Evolutionary conservation across 192 early-diverging fungal species (phyloP).

Genomic region (Coemansia sp.): DNA sequence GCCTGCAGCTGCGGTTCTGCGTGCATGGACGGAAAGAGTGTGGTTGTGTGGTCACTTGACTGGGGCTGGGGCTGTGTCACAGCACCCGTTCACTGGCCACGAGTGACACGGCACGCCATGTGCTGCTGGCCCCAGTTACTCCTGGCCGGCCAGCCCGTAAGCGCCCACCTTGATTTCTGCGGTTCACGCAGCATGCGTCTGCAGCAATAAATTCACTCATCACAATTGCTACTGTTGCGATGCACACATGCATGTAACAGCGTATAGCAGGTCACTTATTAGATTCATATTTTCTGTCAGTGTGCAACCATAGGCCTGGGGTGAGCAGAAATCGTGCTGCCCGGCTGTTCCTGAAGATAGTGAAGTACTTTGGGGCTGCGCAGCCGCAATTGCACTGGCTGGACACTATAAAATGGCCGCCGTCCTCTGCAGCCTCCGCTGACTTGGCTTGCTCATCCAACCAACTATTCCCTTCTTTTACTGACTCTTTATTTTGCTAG

Average conservation of each 20-base stretch:
- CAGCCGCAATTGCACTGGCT: not conserved
- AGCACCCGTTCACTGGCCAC: not conserved
- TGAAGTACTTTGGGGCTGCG: not conserved
- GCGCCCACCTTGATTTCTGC: constrained; percentile 3
- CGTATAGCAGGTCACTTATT: constrained; percentile 16
- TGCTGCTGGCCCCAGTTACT: not conserved
- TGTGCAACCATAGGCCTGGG: constrained; percentile 3
- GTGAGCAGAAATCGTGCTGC: not conserved
- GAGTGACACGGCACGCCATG: not conserved
- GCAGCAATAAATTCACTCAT: constrained; percentile 12
- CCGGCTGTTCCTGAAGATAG: not conserved
- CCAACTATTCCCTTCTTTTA: not conserved
- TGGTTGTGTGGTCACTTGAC: not conserved
- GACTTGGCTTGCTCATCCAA: not conserved
- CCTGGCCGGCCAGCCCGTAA: not conserved
- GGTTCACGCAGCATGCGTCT: not conserved
- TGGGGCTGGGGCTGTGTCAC: constrained; percentile 10
- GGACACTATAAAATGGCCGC: constrained; percentile 2
- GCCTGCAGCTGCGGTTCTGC: constrained; percentile 11
- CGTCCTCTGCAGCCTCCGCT: not conserved
- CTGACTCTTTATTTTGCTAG: not conserved
- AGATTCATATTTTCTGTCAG: constrained; percentile 21
- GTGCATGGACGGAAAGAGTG: constrained; percentile 14
- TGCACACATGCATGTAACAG: constrained; percentile 25
- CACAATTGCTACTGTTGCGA: constrained; percentile 12